Evolutionary conservation across 257 asterid species (phyloP).

Genomic region (Solanum piurae): DNA sequence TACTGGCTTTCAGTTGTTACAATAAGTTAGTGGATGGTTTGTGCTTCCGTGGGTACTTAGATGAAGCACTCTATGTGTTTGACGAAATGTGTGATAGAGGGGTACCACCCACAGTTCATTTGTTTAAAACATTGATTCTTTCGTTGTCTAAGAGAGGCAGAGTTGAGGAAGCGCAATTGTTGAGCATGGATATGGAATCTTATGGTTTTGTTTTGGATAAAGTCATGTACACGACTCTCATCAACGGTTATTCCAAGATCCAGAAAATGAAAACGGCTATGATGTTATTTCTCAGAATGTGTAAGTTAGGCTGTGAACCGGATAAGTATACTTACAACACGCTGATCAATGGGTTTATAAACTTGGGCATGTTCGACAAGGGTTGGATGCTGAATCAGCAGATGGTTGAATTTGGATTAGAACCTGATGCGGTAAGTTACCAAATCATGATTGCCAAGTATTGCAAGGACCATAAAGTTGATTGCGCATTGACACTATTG

Average conservation of each 20-base stretch:
- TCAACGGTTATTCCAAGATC: slow-evolving; percentile 36
- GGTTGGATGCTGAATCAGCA: slow-evolving; percentile 23
- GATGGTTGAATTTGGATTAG: slow-evolving; percentile 38
- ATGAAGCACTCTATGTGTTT: slow-evolving; percentile 37
- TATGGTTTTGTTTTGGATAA: slow-evolving; percentile 38
- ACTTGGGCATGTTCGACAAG: slow-evolving; percentile 31
- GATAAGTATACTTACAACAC: slow-evolving; percentile 47
- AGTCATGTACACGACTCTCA: slow-evolving; percentile 37
- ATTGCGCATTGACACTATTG: slow-evolving; percentile 30
- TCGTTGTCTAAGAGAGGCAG: slow-evolving; percentile 38
- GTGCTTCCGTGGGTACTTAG: slow-evolving; percentile 33
- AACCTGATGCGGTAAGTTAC: slow-evolving; percentile 38
- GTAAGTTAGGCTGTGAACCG: slow-evolving; percentile 36
- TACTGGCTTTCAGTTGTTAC: slow-evolving; percentile 28
- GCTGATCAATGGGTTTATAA: slow-evolving; percentile 40
- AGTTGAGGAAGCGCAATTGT: slow-evolving; percentile 43
- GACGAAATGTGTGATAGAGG: slow-evolving; percentile 25
- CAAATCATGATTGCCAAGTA: slow-evolving; percentile 44
- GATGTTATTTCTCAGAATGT: slow-evolving; percentile 49
- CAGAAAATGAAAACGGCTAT: slow-evolving; percentile 52
- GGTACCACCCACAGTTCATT: slow-evolving; percentile 29
- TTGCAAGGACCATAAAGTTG: slow-evolving; percentile 35
- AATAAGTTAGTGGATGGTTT: slow-evolving; percentile 33
- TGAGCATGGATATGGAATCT: slow-evolving; percentile 35
- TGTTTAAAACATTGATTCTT: slow-evolving; percentile 36